phyloP scores from a whole-genome alignment of 768 basidiomycete species.

The Filobasidium wieringae region DNA sequence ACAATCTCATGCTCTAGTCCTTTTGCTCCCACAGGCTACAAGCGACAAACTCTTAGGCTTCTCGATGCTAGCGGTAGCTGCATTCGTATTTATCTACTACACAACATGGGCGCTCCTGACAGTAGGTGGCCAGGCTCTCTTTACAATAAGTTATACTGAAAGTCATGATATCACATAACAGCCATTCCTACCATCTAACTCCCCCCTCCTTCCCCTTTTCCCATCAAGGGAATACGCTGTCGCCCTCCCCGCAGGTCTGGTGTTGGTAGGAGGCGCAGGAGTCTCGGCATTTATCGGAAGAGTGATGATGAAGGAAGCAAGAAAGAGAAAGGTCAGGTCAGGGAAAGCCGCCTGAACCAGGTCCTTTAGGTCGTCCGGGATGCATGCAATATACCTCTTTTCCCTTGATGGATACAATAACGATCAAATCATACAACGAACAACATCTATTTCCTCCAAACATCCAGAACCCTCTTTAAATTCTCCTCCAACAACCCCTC shows the following conservation, averaged over 20 bases:
- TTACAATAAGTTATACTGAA: background rate
- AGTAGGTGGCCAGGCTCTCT: conserved; percentile 44
- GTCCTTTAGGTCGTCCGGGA: too few relatives aligned
- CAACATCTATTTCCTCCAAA: too few relatives aligned
- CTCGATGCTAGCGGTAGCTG: conserved; percentile 64
- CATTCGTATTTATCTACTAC: conserved; percentile 73
- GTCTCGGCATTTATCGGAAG: conserved; percentile 70
- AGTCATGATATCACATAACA: conserved; percentile 39
- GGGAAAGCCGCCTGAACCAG: conserved; percentile 6
- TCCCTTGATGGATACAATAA: too few relatives aligned
- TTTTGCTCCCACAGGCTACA: conserved; percentile 50
- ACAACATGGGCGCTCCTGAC: conserved; percentile 81
- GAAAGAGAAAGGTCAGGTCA: conserved; percentile 52
- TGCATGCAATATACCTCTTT: too few relatives aligned
- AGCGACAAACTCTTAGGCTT: conserved; percentile 74
- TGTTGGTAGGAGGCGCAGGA: conserved; percentile 65
- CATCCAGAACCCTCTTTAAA: too few relatives aligned
- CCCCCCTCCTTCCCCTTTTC: conserved; percentile 64
- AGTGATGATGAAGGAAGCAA: conserved; percentile 63
- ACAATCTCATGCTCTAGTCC: too few relatives aligned
- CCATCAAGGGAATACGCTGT: conserved; percentile 88
- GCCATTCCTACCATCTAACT: conserved; percentile 70
- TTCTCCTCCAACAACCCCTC: too few relatives aligned
- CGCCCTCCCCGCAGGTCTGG: conserved; percentile 67
- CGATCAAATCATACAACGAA: too few relatives aligned